Evolutionary conservation across 73 alveolate genomes (phyloP).

Genomic region (Vitrella brassicaformis): DNA sequence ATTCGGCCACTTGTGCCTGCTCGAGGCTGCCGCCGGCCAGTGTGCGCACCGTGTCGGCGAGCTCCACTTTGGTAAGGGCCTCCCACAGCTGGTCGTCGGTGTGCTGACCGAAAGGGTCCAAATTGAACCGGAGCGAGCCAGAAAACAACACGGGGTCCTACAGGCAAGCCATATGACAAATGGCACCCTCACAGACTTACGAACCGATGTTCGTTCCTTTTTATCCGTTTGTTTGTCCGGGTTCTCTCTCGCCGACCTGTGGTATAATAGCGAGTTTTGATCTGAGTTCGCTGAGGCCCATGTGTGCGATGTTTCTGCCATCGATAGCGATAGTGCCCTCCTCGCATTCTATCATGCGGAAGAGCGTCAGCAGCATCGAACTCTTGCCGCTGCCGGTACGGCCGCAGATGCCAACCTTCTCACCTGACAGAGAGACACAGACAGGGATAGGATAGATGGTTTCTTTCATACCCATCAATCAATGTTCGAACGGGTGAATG

Average conservation of each 20-base stretch:
- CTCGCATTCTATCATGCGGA: slow-evolving; percentile 64
- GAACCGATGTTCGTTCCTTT: too few relatives aligned
- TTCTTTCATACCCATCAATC: slow-evolving; percentile 36
- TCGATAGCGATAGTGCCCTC: slow-evolving; percentile 53
- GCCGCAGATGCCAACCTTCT: slow-evolving; percentile 72
- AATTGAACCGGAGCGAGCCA: slow-evolving; percentile 47
- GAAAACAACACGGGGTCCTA: slow-evolving; percentile 40
- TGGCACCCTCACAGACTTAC: too few relatives aligned
- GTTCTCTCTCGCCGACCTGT: too few relatives aligned
- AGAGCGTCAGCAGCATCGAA: slow-evolving; percentile 63
- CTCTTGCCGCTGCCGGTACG: slow-evolving; percentile 89
- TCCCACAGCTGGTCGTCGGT: slow-evolving; percentile 31
- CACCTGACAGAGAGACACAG: slow-evolving; percentile 20
- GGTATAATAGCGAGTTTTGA: slow-evolving; percentile 42
- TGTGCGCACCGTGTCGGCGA: not conserved
- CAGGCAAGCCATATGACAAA: too few relatives aligned
- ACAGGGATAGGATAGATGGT: slow-evolving; percentile 36
- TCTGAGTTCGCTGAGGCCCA: slow-evolving; percentile 43
- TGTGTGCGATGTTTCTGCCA: slow-evolving; percentile 38
- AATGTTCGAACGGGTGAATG: too few relatives aligned
- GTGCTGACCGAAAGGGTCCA: slow-evolving; percentile 59
- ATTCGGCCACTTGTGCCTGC: too few relatives aligned
- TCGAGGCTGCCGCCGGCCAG: too few relatives aligned
- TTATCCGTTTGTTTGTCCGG: too few relatives aligned
- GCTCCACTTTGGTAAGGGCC: slow-evolving; percentile 43